These are phyloP conservation scores for Cystobasidium pallidum DNA, from an alignment of 1,284 basidiomycete genomes.

Conservation along the genomic window DNA sequence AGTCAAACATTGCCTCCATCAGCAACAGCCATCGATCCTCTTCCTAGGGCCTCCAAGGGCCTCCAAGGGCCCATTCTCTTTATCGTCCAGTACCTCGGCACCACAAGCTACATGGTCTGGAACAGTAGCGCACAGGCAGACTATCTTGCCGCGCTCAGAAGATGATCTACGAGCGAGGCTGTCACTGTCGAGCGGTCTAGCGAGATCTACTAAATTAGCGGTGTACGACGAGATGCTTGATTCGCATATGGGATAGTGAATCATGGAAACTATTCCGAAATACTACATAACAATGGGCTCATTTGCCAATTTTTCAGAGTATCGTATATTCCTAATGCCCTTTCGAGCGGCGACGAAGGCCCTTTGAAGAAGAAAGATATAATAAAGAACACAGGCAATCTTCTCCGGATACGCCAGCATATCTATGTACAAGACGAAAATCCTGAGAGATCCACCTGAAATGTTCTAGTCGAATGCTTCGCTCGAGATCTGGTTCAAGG, in stretches of 20 bases:
- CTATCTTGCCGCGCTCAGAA: constrained; percentile 40
- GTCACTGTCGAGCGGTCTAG: constrained; percentile 51
- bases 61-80: constrained; percentile 9
- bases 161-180: constrained; percentile 50
- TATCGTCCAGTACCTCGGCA: not conserved
- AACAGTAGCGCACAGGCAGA: not conserved
- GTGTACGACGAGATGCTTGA: constrained; percentile 53
- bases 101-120: constrained; percentile 6
- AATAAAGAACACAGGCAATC: constrained; percentile 51
- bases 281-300: not conserved
- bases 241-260: constrained; percentile 49
- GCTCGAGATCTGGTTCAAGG: constrained; percentile 39
- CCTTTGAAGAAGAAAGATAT: constrained; percentile 53
- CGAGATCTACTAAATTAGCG: constrained; percentile 51
- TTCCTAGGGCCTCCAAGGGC: constrained; percentile 6
- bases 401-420: constrained; percentile 52
- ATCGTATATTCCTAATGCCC: constrained; percentile 33
- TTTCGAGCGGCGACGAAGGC: constrained; percentile 47
- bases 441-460: constrained; percentile 52
- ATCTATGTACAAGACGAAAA: constrained; percentile 52
- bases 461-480: constrained; percentile 44
- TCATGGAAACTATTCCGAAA: not conserved
- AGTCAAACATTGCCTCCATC: constrained; percentile 13
- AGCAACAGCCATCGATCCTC: constrained; percentile 40
- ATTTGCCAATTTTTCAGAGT: constrained; percentile 8